Percentiles rank a stretch among this genome's conserved stretches.
Evolutionary conservation across 176 grass and related monocot species (phyloP).

Genomic region (Musa acuminata): DNA sequence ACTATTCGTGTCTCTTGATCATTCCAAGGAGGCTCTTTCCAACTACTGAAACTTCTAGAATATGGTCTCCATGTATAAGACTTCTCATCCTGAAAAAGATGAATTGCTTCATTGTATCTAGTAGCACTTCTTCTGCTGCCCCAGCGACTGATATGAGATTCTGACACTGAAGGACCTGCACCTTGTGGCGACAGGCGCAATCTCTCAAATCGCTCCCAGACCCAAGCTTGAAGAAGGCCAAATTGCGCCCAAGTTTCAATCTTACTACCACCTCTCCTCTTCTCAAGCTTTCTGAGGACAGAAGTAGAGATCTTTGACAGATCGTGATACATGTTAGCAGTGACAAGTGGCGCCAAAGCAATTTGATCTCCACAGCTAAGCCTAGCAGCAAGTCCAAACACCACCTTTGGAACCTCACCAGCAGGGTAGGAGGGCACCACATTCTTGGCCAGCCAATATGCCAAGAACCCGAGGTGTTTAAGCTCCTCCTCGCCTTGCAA

Average conservation of each 20-base stretch:
- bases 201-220: conserved; percentile 38
- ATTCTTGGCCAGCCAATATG: conserved; percentile 43
- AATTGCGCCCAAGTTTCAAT: conserved; percentile 31
- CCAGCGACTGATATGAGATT: conserved; percentile 23
- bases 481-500: conserved; percentile 37
- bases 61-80: conserved; percentile 48
- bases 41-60: conserved; percentile 18
- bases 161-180: conserved; percentile 23
- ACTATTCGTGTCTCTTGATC: conserved; percentile 17
- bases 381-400: conserved; percentile 34
- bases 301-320: conserved; percentile 24
- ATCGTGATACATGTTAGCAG: conserved; percentile 45
- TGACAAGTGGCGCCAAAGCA: conserved; percentile 28
- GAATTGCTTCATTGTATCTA: conserved; percentile 7
- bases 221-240: conserved; percentile 51
- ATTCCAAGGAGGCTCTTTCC: conserved; percentile 40
- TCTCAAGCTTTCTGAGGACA: background rate
- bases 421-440: conserved; percentile 18
- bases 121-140: conserved; percentile 27
- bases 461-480: conserved; percentile 40
- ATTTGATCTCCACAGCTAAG: conserved; percentile 44
- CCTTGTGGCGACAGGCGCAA: conserved; percentile 22
- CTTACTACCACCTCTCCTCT: conserved; percentile 4
- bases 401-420: conserved; percentile 24
- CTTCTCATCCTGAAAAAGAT: conserved; percentile 26